Evolutionary conservation across 345 rosid genomes (phyloP), one percentile per base, ranked within the genome.

Genomic region (Combretum micranthum): DNA sequence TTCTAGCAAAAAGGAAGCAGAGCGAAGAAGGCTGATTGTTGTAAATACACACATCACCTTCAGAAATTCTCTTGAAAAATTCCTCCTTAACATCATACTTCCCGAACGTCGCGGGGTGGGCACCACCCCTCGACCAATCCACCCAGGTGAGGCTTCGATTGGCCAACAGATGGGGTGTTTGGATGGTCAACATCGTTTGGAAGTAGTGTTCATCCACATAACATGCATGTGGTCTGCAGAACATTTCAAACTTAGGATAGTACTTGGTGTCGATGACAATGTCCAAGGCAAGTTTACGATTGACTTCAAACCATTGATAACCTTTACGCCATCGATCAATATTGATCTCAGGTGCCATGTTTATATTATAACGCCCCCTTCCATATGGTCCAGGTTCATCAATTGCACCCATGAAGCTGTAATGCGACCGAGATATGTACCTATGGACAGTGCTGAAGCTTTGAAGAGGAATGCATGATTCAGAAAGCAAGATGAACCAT

Each of bases 51-150:
- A 53, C 18, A 53, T 59, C 14, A 2, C 74, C 65, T 26, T 71
- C 72, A 44, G 39, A 65, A 19, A 53, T 63, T 65, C 44, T 69
- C 64, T 58, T 66, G 65, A 78, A 69, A 63, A 74, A 78, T 15
- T 61, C 68, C 17, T 60, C 60, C 1, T 47, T 62, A 2, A 78
- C 56, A 42, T 78, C 79, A 13, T 55, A 51, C 58, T 59, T 62
- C 18, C 82, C 76, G 32, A 77, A 77, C 1, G 76, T 68, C 22
- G 77, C 79, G 7, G 82, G 82, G 58, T 74, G 79, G 0, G 83
- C 72, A 0, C 83, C 79, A 2, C 83, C 83, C 61, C 77, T 55
- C 0, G 79, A 74, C 79, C 83, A 78, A 49, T 78, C 82, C 14
- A 69, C 74, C 72, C 76, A 77, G 4, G 76, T 68, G 4, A 77